A percentile compares a stretch with the other conserved stretches of the same genome.
phyloP scores from a whole-genome alignment of 2,329 filamentous ascomycete genomes.

The Calonectria ilicicola region DNA sequence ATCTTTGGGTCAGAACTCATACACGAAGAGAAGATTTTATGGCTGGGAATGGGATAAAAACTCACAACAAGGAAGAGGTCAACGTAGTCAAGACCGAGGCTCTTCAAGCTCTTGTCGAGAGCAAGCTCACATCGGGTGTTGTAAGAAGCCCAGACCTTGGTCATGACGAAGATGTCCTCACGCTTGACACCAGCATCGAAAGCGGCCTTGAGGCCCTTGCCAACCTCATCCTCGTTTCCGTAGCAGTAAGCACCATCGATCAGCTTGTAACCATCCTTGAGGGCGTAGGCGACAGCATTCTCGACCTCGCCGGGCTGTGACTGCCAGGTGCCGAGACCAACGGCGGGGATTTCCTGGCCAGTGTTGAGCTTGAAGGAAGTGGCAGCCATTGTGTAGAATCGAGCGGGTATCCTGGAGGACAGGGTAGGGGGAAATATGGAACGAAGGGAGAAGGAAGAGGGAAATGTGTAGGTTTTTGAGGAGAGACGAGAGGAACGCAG shows the following conservation, averaged over 20 bases:
- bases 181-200: slow-evolving; percentile 78
- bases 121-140: slow-evolving; percentile 76
- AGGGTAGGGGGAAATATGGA: not conserved
- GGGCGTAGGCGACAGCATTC: slow-evolving; percentile 68
- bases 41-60: slow-evolving; percentile 6
- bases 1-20: not conserved
- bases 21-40: not conserved
- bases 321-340: slow-evolving; percentile 77
- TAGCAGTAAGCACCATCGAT: slow-evolving; percentile 83
- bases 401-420: not conserved
- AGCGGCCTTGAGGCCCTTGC: slow-evolving; percentile 79
- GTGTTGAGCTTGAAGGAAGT: slow-evolving; percentile 74
- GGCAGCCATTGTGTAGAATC: slow-evolving; percentile 59
- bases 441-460: not conserved
- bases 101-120: slow-evolving; percentile 79
- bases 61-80: slow-evolving; percentile 79
- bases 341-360: slow-evolving; percentile 70
- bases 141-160: slow-evolving; percentile 88
- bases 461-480: not conserved
- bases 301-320: slow-evolving; percentile 69
- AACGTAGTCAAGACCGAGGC: slow-evolving; percentile 82
- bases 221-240: slow-evolving; percentile 86
- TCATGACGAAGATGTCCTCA: slow-evolving; percentile 85
- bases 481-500: not conserved
- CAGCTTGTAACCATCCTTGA: slow-evolving; percentile 68